These are phyloP conservation scores for Neofusicoccum umdonicola DNA, from an alignment of 2,329 filamentous ascomycete species.

Conservation along the genomic window DNA sequence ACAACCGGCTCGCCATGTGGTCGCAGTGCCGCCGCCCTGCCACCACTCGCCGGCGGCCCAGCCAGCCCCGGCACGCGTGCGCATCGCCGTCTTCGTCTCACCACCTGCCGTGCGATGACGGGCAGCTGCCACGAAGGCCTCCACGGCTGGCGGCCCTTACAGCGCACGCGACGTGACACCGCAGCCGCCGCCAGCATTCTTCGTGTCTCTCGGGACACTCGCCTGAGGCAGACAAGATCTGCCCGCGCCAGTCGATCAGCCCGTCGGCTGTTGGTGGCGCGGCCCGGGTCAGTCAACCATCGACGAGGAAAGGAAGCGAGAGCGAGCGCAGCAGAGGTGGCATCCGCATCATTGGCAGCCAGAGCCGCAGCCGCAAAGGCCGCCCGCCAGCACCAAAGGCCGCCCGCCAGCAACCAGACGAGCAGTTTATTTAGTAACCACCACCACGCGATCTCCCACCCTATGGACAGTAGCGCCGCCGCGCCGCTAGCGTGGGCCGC, in stretches of 20 bases:
- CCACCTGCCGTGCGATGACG: conserved; percentile 7
- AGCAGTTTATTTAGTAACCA: not conserved
- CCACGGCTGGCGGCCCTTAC: not conserved
- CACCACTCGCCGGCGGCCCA: not conserved
- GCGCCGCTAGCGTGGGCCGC: not conserved
- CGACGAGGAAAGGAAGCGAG: not conserved
- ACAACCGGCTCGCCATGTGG: conserved; percentile 13
- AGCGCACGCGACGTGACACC: conserved; percentile 12
- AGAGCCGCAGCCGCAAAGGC: not conserved
- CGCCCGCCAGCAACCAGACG: not conserved
- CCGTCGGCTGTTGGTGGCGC: conserved; percentile 2
- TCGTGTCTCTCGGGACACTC: conserved; percentile 10
- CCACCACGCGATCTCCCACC: not conserved
- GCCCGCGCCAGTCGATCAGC: conserved; percentile 9
- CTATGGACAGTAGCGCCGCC: not conserved
- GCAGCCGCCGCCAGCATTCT: conserved; percentile 1
- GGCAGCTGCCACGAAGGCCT: conserved; percentile 4
- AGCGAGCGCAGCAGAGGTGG: not conserved
- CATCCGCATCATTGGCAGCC: not conserved
- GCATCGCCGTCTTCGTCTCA: not conserved
- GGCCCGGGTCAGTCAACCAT: not conserved
- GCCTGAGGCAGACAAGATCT: conserved; percentile 13
- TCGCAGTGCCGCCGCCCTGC: not conserved
- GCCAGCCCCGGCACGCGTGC: not conserved
- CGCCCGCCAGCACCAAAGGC: too few species aligned